Conservation (phyloP, 2,329 filamentous ascomycete genomes). For the Cytospora leucostoma region DNA sequence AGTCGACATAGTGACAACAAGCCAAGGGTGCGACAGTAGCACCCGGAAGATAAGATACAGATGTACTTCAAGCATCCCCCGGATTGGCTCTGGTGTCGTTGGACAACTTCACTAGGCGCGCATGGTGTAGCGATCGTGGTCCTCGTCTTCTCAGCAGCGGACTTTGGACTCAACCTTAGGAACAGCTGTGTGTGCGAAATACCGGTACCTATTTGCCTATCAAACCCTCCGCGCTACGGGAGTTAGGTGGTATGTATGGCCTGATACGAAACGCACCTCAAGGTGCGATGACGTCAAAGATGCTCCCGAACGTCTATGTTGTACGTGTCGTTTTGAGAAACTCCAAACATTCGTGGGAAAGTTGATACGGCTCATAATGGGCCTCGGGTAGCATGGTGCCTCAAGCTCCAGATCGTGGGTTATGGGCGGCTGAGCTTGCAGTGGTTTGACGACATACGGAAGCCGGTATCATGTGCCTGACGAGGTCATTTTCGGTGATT, state of each 20-base stretch:
- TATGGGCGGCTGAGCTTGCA: neutral
- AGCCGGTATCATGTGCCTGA: constrained; percentile 1
- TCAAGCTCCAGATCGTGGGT: neutral
- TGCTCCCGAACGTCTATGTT: constrained; percentile 6
- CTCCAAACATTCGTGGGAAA: neutral
- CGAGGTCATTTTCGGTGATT: neutral
- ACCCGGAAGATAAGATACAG: constrained; percentile 18
- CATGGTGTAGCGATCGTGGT: constrained; percentile 15
- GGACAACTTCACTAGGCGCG: constrained; percentile 15
- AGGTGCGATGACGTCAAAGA: constrained; percentile 18
- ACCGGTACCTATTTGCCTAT: neutral
- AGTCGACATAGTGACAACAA: neutral
- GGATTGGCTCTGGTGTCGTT: constrained; percentile 13
- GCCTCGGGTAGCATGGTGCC: neutral
- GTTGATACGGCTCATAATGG: neutral
- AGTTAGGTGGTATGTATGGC: constrained; percentile 11
- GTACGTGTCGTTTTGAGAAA: neutral
- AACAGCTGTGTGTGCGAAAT: neutral
- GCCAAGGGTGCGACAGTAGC: constrained; percentile 4
- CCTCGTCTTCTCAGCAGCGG: constrained; percentile 1
- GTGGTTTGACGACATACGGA: constrained; percentile 17
- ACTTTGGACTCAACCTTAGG: neutral
- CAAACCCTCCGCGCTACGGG: constrained; percentile 2
- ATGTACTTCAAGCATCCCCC: neutral
- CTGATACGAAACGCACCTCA: constrained; percentile 10